Evolutionary conservation across 2,329 filamentous ascomycete genomes (phyloP), one percentile per base, ranked within the genome.

Genomic region (Pseudocercospora fuligena): DNA sequence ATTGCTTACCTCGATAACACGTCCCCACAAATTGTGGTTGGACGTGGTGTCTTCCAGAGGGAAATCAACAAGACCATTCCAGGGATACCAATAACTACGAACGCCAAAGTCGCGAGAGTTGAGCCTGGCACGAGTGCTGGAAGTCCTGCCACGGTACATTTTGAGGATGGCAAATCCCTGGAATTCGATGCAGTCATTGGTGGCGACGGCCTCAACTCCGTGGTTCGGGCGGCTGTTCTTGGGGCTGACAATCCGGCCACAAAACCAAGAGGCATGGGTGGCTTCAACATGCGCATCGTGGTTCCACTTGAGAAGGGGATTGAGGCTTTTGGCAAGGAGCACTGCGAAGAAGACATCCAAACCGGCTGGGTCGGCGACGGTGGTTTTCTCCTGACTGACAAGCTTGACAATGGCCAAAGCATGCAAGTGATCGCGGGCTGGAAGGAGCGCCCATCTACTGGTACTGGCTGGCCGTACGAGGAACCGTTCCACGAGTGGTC

Each of bases 361-460:
- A 36, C 49, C 12, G 61, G 60, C 12, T 66, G 64, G 64, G 60
- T 60, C 21, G 65, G 65, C 3, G n/a, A 64, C 8, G 61, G 61
- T 7, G 61, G 65, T 7, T 63, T 63, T 27, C 36, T 67, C 0
- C 40, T 67, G 16, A 67, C 65, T 25, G 60, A 63, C 53, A 59
- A 60, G 27, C 31, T 61, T 12, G 61, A 67, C 27, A 23, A 67
- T 16, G 65, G 65, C 23, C 21, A 57, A 19, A 49, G 56, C 21
- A 64, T 64, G 61, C 60, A 67, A 25, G 57, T 64, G 1, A 60
- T 67, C 21, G 65, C 65, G 25, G 60, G 60, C 31, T 58, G 65
- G 51, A 56, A 51, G 16, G 43, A 64, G 21, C 19, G 23, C 14
- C 49, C 54, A 19, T 43, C 57, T 12, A 60, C 57, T 25, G 57